Evolutionary conservation across 768 basidiomycete genomes (phyloP), one percentile per base, ranked within the genome.

Genomic region (Collybia sp.): DNA sequence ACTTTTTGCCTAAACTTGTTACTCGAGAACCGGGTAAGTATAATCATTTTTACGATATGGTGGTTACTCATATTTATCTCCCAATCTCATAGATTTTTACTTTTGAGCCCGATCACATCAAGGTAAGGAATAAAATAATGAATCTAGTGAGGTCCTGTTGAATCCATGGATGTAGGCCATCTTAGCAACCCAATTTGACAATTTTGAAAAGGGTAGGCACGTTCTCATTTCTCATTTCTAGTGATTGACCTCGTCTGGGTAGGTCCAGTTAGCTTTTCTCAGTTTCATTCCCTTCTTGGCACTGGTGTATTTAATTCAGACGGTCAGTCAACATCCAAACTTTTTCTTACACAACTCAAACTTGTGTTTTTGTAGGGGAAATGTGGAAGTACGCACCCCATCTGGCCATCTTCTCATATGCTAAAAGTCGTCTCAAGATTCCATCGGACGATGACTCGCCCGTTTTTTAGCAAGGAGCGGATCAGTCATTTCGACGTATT

Each of bases 251-350:
- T n/a, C 50, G 53, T 12, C 38, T 17, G 9, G 2, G 44, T n/a
- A 57, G 59, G 58, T 12, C 46, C 53, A 10, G 47, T 44, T 9
- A 43, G 52, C 9, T 51, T 48, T 46, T 40, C 53, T 12, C 50
- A 47, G 35, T 48, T 61, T 47, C 44, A 59, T 41, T 42, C 57
- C 5, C 41, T 81, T 3, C 62, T 82, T 2, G 82, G 82, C 9
- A 70, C 70, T 6, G 82, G 82, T 0, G 79, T 83, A 0, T 82
- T 83, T 62, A 80, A 76, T 49, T 69, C 76, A 1, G 78, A 80
- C 53, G 77, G 80, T 72, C 50, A 12, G 64, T 53, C 35, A 13
- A 10, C 10, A 6, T 18, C 17, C 10, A 11, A 40, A 31, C 37
- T 12, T 16, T 31, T 20, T 39, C 13, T 55, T 46, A 32, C 32